These are phyloP conservation scores for Oryza nivara DNA, from an alignment of 176 grass and related monocot species.

Conservation along the genomic window DNA sequence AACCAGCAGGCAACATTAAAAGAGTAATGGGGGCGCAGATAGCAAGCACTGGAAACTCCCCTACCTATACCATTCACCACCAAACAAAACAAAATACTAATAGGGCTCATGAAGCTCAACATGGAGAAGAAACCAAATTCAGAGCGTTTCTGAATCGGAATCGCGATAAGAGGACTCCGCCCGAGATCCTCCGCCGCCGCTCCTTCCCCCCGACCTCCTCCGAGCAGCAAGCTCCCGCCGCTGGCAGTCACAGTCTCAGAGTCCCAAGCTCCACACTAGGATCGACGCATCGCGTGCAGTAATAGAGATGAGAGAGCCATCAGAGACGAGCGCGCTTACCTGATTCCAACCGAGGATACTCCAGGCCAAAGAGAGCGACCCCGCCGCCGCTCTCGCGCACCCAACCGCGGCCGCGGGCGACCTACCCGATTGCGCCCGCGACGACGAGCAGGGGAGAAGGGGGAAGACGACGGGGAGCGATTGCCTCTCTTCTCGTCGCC, in stretches of 20 bases:
- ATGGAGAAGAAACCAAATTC: conserved; percentile 7
- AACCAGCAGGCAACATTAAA: not conserved
- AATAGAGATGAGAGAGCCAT: not conserved
- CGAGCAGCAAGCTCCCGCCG: not conserved
- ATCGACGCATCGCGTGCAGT: not conserved
- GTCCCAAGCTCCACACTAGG: not conserved
- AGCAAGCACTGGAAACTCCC: not conserved
- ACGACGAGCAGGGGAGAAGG: not conserved
- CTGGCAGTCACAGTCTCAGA: not conserved
- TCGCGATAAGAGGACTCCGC: no score
- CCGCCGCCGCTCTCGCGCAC: not conserved
- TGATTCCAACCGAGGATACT: not conserved
- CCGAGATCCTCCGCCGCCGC: no score
- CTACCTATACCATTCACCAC: not conserved
- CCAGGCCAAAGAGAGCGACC: not conserved
- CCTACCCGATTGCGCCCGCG: conserved; percentile 1
- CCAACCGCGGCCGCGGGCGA: not conserved
- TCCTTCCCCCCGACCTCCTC: not conserved
- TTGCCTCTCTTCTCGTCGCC: not conserved
- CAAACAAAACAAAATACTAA: not conserved
- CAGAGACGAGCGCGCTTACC: not conserved
- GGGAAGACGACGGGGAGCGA: not conserved
- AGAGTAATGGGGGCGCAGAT: not conserved
- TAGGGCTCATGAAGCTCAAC: not conserved
- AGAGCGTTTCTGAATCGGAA: not conserved